phyloP scores from a whole-genome alignment of 2,329 filamentous ascomycete genomes.

The Pseudogymnoascus sp. region DNA sequence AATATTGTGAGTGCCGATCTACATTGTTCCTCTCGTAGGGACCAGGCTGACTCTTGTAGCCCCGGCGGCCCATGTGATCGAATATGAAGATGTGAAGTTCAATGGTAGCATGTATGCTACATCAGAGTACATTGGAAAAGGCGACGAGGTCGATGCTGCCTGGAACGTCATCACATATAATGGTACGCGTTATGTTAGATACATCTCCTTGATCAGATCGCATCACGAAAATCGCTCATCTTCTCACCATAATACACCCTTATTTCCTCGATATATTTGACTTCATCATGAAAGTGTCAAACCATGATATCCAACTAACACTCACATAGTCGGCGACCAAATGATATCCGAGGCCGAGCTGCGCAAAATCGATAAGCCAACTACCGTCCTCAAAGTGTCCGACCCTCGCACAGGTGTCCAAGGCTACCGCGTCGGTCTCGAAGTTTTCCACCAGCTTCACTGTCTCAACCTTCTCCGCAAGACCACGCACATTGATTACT shows the following conservation, averaged over 20 bases:
- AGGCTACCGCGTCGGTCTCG: conserved; percentile 49
- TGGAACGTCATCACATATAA: conserved; percentile 49
- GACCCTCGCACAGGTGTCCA: conserved; percentile 48
- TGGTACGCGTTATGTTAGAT: conserved; percentile 22
- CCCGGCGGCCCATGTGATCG: conserved; percentile 39
- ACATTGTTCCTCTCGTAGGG: not conserved
- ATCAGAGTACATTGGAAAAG: conserved; percentile 47
- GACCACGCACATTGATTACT: conserved; percentile 44
- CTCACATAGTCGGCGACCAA: conserved; percentile 46
- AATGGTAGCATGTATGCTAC: conserved; percentile 37
- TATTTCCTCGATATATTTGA: conserved; percentile 14
- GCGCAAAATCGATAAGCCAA: conserved; percentile 43
- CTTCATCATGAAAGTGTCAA: not conserved
- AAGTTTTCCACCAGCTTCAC: conserved; percentile 34
- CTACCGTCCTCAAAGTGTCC: conserved; percentile 45
- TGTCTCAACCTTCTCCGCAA: conserved; percentile 35
- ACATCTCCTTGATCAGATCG: not conserved
- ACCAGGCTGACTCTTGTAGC: conserved; percentile 30
- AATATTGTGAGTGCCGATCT: conserved; percentile 35
- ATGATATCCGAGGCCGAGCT: conserved; percentile 50
- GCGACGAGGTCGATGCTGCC: conserved; percentile 47
- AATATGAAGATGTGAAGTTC: conserved; percentile 43
- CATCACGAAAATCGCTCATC: conserved; percentile 22
- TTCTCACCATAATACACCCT: conserved; percentile 10
- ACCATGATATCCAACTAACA: conserved; percentile 4